Base-by-base conservation (phyloP, 2,329 filamentous ascomycete species). In the Diatrype stigma region DNA sequence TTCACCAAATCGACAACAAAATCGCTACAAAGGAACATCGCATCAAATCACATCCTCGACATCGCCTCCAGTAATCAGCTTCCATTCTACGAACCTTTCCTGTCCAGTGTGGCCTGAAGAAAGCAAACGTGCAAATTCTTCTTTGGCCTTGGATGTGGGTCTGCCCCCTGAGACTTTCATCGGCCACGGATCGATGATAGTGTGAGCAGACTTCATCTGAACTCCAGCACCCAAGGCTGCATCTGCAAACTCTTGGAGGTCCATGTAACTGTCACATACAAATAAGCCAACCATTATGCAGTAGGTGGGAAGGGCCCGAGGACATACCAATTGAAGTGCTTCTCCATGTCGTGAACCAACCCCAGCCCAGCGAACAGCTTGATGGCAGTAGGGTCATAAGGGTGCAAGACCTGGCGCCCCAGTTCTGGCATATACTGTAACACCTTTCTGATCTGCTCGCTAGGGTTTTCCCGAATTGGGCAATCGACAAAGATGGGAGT, bases 181-280 rank as follows among this genome's bases (percentile, higher is more conserved):
- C 5, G 69, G 68, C 68, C 67, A 72, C 8, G 58, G 51, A 7
- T 64, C 60, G 12, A 71, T 56, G 38, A 72, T 63, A 0, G 63
- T 67, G 32, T 71, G 56, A 3, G 53, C 50, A 3, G 45, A 35
- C 51, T 68, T 72, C 32, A 64, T 56, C 42, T 45, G 52, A n/a
- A n/a, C n/a, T n/a, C n/a, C n/a, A n/a, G n/a, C n/a, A n/a, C n/a
- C n/a, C n/a, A n/a, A n/a, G n/a, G n/a, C n/a, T n/a, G n/a, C 50
- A 65, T 28, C 1, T 16, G 35, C 3, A 21, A 55, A 7, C 21
- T 47, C 46, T 19, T 42, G 21, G 19, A 53, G 45, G n/a, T n/a
- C 35, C 12, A 1, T 47, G 22, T 38, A 28, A 26, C 51, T 46
- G n/a, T 30, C 53, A 50, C 40, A 46, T 52, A 42, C 38, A 23